A percentile compares a stretch with the other conserved stretches of the same genome.
phyloP scores from a whole-genome alignment of 371 early-diverging fungal genomes.

The Zopfochytrium polystomum region DNA sequence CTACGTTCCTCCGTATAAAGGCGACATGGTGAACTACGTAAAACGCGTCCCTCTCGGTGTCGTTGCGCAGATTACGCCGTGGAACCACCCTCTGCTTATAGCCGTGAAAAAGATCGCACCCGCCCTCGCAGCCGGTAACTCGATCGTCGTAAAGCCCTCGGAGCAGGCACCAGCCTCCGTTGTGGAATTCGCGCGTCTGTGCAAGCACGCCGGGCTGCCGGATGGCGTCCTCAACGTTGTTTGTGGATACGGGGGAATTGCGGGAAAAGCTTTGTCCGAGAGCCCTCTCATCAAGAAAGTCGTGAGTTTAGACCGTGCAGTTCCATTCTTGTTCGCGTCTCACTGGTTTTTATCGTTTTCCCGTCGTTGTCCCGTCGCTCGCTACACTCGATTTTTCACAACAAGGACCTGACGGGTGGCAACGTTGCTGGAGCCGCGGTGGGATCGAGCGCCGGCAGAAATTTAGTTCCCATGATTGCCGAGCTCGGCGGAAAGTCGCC shows the following conservation, averaged over 20 bases:
- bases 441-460: slow-evolving; percentile 66
- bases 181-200: slow-evolving; percentile 71
- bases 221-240: slow-evolving; percentile 78
- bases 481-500: slow-evolving; percentile 93
- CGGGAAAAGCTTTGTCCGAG: slow-evolving; percentile 52
- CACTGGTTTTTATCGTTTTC: too few relatives aligned
- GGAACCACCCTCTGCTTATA: slow-evolving; percentile 35
- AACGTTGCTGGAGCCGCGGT: slow-evolving; percentile 67
- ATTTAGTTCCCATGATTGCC: too few relatives aligned
- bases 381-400: too few relatives aligned
- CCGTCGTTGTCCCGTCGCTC: too few relatives aligned
- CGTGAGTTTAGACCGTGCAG: too few relatives aligned
- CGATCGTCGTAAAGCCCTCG: slow-evolving; percentile 59
- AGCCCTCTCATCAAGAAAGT: too few relatives aligned
- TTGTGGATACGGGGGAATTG: slow-evolving; percentile 29
- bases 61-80: slow-evolving; percentile 36
- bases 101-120: slow-evolving; percentile 44
- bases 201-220: slow-evolving; percentile 78
- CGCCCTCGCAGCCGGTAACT: slow-evolving; percentile 37
- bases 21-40: too few relatives aligned
- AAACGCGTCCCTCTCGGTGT: slow-evolving; percentile 46
- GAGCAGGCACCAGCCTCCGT: slow-evolving; percentile 86
- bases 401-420: slow-evolving; percentile 70
- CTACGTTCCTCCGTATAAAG: too few relatives aligned
- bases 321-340: too few relatives aligned